Evolutionary conservation across 1,139 yeast species (phyloP).

Genomic region (Diutina neorugosa): DNA sequence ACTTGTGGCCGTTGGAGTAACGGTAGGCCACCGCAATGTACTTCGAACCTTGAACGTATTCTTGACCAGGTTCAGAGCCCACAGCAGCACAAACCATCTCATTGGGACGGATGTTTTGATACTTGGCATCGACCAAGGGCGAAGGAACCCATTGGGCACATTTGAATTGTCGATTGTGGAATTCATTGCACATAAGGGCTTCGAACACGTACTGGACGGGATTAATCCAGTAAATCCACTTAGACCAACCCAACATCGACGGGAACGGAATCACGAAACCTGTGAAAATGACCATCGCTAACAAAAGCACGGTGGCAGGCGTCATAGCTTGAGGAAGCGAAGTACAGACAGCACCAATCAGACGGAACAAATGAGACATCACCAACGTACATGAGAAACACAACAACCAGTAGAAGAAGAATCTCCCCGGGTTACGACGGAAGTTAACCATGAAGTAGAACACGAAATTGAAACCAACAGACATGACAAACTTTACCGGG

Average conservation of each 20-base stretch:
- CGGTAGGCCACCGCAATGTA: conserved; percentile 35
- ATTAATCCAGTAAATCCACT: conserved; percentile 11
- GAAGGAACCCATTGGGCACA: conserved; percentile 43
- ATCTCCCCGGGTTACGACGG: conserved; percentile 9
- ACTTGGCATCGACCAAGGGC: conserved; percentile 19
- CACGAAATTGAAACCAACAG: conserved; percentile 9
- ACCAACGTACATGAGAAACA: conserved; percentile 7
- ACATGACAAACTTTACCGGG: conserved; percentile 10
- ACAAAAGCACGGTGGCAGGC: conserved; percentile 10
- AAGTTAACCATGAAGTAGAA: conserved; percentile 11
- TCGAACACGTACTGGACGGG: conserved; percentile 12
- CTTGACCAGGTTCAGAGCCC: conserved; percentile 50
- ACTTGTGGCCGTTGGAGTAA: conserved; percentile 48
- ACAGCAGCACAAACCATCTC: conserved; percentile 48
- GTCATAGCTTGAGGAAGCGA: conserved; percentile 12
- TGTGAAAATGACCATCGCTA: conserved; percentile 12
- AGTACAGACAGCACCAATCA: conserved; percentile 11
- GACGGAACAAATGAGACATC: conserved; percentile 11
- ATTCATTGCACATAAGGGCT: conserved; percentile 11
- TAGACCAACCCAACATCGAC: conserved; percentile 11
- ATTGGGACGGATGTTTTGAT: conserved; percentile 22
- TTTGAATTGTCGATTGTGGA: conserved; percentile 17
- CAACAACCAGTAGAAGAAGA: conserved; percentile 11
- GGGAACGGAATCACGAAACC: conserved; percentile 12
- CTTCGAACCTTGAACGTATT: conserved; percentile 42